Conservation (phyloP, 352 stramenopile genomes). For the Phytophthora syringae region DNA sequence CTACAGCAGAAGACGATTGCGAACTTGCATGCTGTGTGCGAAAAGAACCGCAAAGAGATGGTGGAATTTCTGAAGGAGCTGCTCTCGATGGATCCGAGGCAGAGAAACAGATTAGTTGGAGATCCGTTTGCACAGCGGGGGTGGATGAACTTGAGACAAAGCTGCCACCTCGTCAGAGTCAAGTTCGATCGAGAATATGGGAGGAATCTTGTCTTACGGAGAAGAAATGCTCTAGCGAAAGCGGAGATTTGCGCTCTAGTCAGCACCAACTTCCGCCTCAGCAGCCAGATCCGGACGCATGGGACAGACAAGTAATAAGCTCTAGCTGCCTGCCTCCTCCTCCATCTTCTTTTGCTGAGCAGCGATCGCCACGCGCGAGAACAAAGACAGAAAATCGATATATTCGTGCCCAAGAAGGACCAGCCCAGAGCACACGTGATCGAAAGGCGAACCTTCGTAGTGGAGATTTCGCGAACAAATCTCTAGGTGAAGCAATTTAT, state of each 20-base stretch:
- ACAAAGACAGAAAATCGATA: constrained; percentile 4
- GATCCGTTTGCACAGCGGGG: not conserved
- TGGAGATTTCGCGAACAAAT: constrained; percentile 75
- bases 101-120: constrained; percentile 29
- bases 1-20: constrained; percentile 83
- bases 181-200: constrained; percentile 6
- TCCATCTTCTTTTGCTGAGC: not conserved
- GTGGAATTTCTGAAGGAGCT: constrained; percentile 62
- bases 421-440: not conserved
- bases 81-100: constrained; percentile 51
- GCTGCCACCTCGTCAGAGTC: not conserved
- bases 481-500: constrained; percentile 62
- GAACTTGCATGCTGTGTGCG: constrained; percentile 60
- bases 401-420: not conserved
- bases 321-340: constrained; percentile 6
- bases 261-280: constrained; percentile 60
- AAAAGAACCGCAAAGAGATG: constrained; percentile 49
- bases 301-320: not conserved
- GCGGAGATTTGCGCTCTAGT: constrained; percentile 13
- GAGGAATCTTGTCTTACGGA: constrained; percentile 12
- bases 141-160: constrained; percentile 19
- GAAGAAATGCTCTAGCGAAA: constrained; percentile 3
- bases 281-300: constrained; percentile 54
- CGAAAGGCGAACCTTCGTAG: constrained; percentile 41
- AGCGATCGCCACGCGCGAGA: constrained; percentile 1